Conservation (phyloP, 371 early-diverging fungal species). For the Mortierella sp. region DNA sequence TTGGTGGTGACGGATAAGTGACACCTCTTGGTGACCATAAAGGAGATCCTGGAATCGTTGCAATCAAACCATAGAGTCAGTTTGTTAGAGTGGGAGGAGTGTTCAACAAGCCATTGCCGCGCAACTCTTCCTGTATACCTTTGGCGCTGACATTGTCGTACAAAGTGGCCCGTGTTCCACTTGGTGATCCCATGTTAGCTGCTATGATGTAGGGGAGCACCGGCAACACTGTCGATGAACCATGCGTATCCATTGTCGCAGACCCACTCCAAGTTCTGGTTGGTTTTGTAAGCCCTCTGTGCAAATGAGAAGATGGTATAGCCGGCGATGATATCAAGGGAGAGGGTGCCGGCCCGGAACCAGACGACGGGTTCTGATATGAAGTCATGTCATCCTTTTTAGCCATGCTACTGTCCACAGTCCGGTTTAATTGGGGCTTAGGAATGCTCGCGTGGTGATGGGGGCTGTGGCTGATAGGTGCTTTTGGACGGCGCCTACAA, state of each 20-base stretch:
- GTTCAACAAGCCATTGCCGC: too few relatives aligned
- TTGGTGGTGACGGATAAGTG: conserved; percentile 17
- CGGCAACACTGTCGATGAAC: background rate
- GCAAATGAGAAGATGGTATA: background rate
- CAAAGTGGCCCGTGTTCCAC: too few relatives aligned
- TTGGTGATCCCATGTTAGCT: conserved; percentile 14
- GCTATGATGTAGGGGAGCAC: conserved; percentile 8
- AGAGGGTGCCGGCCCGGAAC: background rate
- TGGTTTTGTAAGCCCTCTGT: background rate
- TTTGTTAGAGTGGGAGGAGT: too few relatives aligned
- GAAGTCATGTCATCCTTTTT: conserved; percentile 25
- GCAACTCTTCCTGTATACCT: too few relatives aligned
- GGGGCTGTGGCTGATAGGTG: too few relatives aligned
- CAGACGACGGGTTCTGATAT: background rate
- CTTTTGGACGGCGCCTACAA: too few relatives aligned
- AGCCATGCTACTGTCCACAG: conserved; percentile 23
- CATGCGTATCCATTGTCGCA: background rate
- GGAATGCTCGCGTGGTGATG: too few relatives aligned
- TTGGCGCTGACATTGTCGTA: conserved; percentile 8
- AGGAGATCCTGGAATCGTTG: conserved; percentile 22
- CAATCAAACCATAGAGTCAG: too few relatives aligned
- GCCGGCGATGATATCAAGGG: background rate
- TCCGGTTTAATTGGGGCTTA: too few relatives aligned
- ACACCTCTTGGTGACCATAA: conserved; percentile 40
- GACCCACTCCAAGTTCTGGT: conserved; percentile 7